Evolutionary conservation across 257 asterid species (phyloP).

Genomic region (Scutellaria barbata): DNA sequence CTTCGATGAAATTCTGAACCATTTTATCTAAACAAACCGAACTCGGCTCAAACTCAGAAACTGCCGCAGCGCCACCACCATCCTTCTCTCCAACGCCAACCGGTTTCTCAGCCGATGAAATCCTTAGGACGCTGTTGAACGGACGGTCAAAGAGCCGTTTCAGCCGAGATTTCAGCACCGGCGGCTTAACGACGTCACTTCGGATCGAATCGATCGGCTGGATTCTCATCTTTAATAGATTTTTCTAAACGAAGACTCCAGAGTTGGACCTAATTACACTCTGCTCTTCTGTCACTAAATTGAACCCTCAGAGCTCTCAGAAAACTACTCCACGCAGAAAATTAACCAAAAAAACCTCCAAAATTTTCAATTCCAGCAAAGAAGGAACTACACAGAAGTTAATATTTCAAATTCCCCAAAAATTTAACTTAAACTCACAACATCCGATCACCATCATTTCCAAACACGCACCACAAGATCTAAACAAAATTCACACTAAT

Average conservation of each 20-base stretch:
- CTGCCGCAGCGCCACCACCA: slow-evolving; percentile 36
- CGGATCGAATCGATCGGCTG: slow-evolving; percentile 80
- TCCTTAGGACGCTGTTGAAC: slow-evolving; percentile 63
- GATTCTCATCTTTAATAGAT: slow-evolving; percentile 68
- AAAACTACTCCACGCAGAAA: slow-evolving; percentile 24
- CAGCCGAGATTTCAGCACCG: slow-evolving; percentile 69
- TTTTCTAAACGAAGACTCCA: slow-evolving; percentile 8
- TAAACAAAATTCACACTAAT: slow-evolving; percentile 28
- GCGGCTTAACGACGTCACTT: slow-evolving; percentile 54
- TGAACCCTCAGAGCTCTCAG: slow-evolving; percentile 33
- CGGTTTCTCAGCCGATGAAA: slow-evolving; percentile 61
- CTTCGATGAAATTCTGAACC: slow-evolving; percentile 89
- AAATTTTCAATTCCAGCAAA: slow-evolving; percentile 22
- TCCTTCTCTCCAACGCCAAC: slow-evolving; percentile 52
- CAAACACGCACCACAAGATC: slow-evolving; percentile 28
- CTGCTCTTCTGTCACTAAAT: slow-evolving; percentile 34
- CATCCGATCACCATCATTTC: slow-evolving; percentile 40
- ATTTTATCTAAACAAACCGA: slow-evolving; percentile 83
- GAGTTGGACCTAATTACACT: slow-evolving; percentile 33
- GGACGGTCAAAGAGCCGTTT: slow-evolving; percentile 93
- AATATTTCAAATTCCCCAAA: slow-evolving; percentile 27
- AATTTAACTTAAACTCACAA: slow-evolving; percentile 33
- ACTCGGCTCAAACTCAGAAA: slow-evolving; percentile 79
- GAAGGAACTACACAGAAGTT: slow-evolving; percentile 15
- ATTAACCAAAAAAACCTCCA: slow-evolving; percentile 24